Percentiles rank a stretch among this genome's conserved stretches.
These are phyloP conservation scores for Brassica incana DNA, from an alignment of 345 rosid species.

Conservation along the genomic window DNA sequence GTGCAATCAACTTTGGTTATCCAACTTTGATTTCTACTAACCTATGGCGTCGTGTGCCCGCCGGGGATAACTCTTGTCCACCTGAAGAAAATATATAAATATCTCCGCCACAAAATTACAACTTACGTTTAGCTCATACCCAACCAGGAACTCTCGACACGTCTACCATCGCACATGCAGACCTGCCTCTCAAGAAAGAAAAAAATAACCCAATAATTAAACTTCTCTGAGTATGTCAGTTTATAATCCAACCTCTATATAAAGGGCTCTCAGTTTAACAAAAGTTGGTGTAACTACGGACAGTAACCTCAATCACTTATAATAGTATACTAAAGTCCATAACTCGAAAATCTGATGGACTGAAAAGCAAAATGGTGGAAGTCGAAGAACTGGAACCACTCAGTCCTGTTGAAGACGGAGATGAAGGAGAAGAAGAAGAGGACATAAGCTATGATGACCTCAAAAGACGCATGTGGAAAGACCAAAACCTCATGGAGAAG, in stretches of 20 bases:
- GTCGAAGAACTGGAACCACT: conserved; percentile 33
- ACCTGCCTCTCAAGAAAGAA: neutral
- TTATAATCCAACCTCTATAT: neutral
- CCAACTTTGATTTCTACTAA: neutral
- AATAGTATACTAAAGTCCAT: neutral
- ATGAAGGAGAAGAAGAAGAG: conserved; percentile 40
- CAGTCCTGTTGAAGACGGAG: conserved; percentile 7
- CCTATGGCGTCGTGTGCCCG: conserved; percentile 1
- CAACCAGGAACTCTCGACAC: conserved; percentile 16
- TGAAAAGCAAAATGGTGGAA: conserved; percentile 25
- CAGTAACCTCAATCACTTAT: conserved; percentile 27
- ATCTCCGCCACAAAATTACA: conserved; percentile 17
- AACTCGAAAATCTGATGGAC: neutral
- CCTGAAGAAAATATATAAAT: conserved; percentile 21
- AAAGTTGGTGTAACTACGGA: neutral
- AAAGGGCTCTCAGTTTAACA: conserved; percentile 2
- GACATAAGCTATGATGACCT: conserved; percentile 54
- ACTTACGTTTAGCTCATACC: conserved; percentile 11
- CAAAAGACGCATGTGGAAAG: conserved; percentile 67
- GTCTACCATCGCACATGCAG: conserved; percentile 30
- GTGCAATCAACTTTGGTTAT: conserved; percentile 9
- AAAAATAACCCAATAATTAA: neutral
- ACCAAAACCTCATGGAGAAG: conserved; percentile 50
- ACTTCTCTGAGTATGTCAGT: neutral
- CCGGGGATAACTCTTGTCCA: conserved; percentile 20